These are phyloP conservation scores for Dioscorea zingiberensis DNA, from an alignment of 106 monocot species.

Conservation along the genomic window DNA sequence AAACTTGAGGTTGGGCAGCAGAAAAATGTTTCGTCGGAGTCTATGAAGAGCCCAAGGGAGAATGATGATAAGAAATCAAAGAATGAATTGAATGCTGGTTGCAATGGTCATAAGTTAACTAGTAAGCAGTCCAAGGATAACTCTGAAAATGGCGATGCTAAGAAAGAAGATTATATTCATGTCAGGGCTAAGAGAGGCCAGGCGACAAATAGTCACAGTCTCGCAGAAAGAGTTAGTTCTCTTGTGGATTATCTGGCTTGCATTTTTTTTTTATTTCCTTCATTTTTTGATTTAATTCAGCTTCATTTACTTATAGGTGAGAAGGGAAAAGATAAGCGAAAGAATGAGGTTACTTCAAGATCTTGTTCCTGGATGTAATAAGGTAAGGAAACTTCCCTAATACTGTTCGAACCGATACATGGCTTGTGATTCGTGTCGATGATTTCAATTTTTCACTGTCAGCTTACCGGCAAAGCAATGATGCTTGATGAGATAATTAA, in stretches of 20 bases:
- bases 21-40: conserved; percentile 16
- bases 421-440: too few relatives aligned
- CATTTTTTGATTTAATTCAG: background rate
- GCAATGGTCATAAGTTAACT: conserved; percentile 7
- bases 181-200: conserved; percentile 80
- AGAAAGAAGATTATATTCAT: conserved; percentile 60
- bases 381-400: conserved; percentile 25
- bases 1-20: conserved; percentile 20
- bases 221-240: conserved; percentile 73
- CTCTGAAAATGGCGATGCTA: conserved; percentile 12
- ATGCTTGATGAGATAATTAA: conserved; percentile 86
- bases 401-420: too few relatives aligned
- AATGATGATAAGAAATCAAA: conserved; percentile 32
- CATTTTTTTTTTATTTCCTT: background rate
- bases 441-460: background rate
- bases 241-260: too few relatives aligned
- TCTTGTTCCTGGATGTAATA: conserved; percentile 90
- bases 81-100: conserved; percentile 3
- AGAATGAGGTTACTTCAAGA: conserved; percentile 88
- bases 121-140: conserved; percentile 22
- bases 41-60: conserved; percentile 11
- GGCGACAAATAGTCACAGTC: conserved; percentile 90
- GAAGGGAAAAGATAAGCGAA: conserved; percentile 93
- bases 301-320: conserved; percentile 34
- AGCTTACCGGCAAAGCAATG: conserved; percentile 79